Conservation (phyloP, 495 filamentous ascomycete genomes). For the Chlorociboria aeruginascens region DNA sequence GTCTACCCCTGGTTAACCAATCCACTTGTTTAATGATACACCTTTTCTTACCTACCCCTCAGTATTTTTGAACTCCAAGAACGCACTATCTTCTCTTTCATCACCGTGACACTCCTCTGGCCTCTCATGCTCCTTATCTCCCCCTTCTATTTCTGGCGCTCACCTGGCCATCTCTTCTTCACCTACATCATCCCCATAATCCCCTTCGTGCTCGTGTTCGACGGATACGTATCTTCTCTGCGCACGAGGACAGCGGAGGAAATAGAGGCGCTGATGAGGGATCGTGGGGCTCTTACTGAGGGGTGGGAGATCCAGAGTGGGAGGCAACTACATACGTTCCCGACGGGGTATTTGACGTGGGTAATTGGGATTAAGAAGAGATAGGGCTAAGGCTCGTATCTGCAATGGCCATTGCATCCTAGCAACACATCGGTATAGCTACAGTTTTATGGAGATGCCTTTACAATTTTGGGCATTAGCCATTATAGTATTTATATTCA, state of each 20-base stretch:
- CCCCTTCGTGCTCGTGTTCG: conserved; percentile 51
- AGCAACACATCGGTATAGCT: not conserved
- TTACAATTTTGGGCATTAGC: too few species aligned
- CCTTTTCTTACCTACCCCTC: not conserved
- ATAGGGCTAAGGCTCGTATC: not conserved
- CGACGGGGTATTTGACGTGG: conserved; percentile 37
- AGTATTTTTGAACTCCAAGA: conserved; percentile 67
- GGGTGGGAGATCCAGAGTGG: conserved; percentile 46
- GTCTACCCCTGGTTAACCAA: conserved; percentile 1
- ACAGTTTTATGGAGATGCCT: too few species aligned
- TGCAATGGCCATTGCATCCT: not conserved
- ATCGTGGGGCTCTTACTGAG: conserved; percentile 30
- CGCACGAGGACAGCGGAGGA: conserved; percentile 54
- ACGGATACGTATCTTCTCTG: conserved; percentile 53
- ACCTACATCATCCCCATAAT: conserved; percentile 53
- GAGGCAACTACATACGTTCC: conserved; percentile 33
- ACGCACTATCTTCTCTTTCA: conserved; percentile 37
- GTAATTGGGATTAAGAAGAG: conserved; percentile 31
- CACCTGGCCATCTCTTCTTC: conserved; percentile 45
- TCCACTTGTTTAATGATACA: not conserved
- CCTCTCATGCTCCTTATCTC: conserved; percentile 40
- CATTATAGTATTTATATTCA: too few species aligned
- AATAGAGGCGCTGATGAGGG: conserved; percentile 42
- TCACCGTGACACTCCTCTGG: conserved; percentile 43
- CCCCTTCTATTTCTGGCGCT: conserved; percentile 49